Conservation (phyloP, 2,329 filamentous ascomycete genomes). For the Sclerotinia spermophila region DNA sequence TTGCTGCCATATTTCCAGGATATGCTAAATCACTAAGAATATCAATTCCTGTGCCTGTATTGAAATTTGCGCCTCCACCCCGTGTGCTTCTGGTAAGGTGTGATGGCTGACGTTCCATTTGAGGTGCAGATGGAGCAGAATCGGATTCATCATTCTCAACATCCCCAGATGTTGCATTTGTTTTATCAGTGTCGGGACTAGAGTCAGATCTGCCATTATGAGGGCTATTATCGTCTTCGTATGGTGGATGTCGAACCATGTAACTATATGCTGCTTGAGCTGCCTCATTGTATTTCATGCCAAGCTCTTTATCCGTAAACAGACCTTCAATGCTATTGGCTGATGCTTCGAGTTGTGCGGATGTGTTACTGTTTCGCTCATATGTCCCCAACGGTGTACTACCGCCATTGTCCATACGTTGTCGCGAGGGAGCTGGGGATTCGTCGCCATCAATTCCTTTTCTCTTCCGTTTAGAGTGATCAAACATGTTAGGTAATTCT, state of each 20-base stretch:
- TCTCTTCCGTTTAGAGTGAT: conserved; percentile 60
- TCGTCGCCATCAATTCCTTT: conserved; percentile 59
- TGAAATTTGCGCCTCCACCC: conserved; percentile 46
- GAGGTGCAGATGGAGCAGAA: conserved; percentile 48
- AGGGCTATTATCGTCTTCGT: conserved; percentile 29
- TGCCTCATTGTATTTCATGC: conserved; percentile 61
- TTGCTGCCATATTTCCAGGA: conserved; percentile 49
- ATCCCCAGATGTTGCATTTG: conserved; percentile 48
- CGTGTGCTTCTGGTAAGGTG: conserved; percentile 62
- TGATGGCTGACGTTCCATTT: conserved; percentile 62
- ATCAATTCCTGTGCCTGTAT: conserved; percentile 56
- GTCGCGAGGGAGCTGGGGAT: conserved; percentile 56
- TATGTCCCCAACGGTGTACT: conserved; percentile 61
- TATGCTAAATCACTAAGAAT: conserved; percentile 57
- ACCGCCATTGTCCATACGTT: conserved; percentile 51
- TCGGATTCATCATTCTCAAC: conserved; percentile 48
- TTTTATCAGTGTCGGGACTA: conserved; percentile 46
- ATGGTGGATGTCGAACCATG: conserved; percentile 49
- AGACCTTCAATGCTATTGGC: conserved; percentile 66
- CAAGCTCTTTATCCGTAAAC: conserved; percentile 66
- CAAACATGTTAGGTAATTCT: conserved; percentile 52
- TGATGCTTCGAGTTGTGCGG: conserved; percentile 52
- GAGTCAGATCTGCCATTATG: conserved; percentile 44
- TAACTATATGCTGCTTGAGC: conserved; percentile 61
- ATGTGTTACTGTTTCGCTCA: conserved; percentile 49